Percentiles rank a stretch among this genome's conserved stretches.
These are phyloP conservation scores for Cephalotrichum gorgonifer DNA, from an alignment of 2,329 filamentous ascomycete genomes.

Conservation along the genomic window DNA sequence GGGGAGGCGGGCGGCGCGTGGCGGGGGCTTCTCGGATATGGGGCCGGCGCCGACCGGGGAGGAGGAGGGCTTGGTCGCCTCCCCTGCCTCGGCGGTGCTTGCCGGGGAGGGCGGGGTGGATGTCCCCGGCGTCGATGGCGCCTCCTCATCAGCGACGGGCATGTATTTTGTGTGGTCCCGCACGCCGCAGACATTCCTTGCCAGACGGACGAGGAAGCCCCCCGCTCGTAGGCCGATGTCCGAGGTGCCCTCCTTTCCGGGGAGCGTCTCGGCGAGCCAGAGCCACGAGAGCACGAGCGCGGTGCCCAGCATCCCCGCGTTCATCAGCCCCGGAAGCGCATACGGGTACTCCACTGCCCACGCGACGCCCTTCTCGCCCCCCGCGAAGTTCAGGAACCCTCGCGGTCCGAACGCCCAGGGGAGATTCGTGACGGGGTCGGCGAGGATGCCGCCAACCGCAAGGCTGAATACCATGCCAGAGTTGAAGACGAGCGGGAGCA, in stretches of 20 bases:
- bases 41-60: background rate
- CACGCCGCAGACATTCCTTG: constrained; percentile 7
- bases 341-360: constrained; percentile 33
- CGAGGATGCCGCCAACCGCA: constrained; percentile 29
- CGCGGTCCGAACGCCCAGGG: constrained; percentile 25
- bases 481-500: constrained; percentile 57
- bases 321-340: constrained; percentile 29
- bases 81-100: background rate
- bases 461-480: constrained; percentile 28
- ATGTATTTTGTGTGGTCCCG: constrained; percentile 8
- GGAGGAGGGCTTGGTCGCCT: background rate
- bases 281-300: constrained; percentile 21
- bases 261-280: constrained; percentile 25
- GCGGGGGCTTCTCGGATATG: background rate
- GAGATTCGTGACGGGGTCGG: constrained; percentile 28
- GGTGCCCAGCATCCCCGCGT: constrained; percentile 20
- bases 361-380: constrained; percentile 10
- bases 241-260: constrained; percentile 16
- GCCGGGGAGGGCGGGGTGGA: background rate
- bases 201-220: constrained; percentile 8
- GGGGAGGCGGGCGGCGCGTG: constrained; percentile 4
- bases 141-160: constrained; percentile 6
- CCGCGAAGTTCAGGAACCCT: constrained; percentile 21
- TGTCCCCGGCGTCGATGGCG: background rate
- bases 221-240: constrained; percentile 7